Conservation (phyloP, 2,329 filamentous ascomycete genomes). For the Phaeosphaeria sp. region DNA sequence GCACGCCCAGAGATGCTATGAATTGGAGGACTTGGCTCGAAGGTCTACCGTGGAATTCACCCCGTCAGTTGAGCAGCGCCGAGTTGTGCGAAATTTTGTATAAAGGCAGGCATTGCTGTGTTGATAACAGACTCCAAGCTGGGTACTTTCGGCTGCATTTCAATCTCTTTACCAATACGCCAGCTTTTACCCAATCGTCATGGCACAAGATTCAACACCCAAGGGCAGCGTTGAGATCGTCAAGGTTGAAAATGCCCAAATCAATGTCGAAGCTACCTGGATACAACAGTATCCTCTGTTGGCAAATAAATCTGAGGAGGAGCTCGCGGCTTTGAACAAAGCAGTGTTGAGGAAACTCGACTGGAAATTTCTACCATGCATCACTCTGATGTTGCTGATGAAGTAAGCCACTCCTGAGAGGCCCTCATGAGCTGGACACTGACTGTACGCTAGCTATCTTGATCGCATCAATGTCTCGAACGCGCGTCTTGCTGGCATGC, state of each 20-base stretch:
- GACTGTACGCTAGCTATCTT: slow-evolving; percentile 39
- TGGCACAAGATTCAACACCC: not conserved
- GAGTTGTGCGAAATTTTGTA: not conserved
- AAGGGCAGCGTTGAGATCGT: slow-evolving; percentile 9
- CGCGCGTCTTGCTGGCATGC: slow-evolving; percentile 49
- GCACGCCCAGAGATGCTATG: not conserved
- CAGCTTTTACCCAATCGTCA: not conserved
- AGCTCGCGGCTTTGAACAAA: slow-evolving; percentile 33
- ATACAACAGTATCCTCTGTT: slow-evolving; percentile 10
- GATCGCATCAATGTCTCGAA: slow-evolving; percentile 53
- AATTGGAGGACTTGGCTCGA: not conserved
- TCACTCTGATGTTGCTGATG: slow-evolving; percentile 43
- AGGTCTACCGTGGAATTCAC: not conserved
- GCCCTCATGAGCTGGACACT: not conserved
- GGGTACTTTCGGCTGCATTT: not conserved
- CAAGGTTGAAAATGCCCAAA: slow-evolving; percentile 5
- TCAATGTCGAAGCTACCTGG: slow-evolving; percentile 1
- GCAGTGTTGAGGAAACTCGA: slow-evolving; percentile 32
- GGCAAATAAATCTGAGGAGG: slow-evolving; percentile 13
- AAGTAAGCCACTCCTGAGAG: slow-evolving; percentile 18
- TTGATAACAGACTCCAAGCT: not conserved
- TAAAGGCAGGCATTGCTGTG: not conserved
- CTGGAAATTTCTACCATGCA: slow-evolving; percentile 39
- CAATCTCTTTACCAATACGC: not conserved
- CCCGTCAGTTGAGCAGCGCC: not conserved